Evolutionary conservation across 2,329 filamentous ascomycete genomes (phyloP).

Genomic region (Xylaria sp.): DNA sequence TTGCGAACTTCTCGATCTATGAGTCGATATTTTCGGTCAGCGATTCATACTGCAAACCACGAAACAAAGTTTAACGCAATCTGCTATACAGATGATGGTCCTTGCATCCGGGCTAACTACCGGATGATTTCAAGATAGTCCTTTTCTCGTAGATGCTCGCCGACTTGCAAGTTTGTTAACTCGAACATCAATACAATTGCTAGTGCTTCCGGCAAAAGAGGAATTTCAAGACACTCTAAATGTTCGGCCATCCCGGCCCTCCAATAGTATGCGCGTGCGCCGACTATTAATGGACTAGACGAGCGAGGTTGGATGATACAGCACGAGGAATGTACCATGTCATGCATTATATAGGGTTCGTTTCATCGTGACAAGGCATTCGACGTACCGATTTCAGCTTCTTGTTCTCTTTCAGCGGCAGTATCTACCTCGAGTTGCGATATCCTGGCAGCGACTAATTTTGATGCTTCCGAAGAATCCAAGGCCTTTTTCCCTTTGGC

Average conservation of each 20-base stretch:
- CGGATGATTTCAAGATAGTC: neutral
- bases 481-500: conserved; percentile 82
- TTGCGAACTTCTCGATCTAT: conserved; percentile 56
- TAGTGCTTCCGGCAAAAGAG: neutral
- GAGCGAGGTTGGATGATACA: neutral
- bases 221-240: neutral
- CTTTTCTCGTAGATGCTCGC: neutral
- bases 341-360: neutral
- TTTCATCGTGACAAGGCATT: conserved; percentile 3
- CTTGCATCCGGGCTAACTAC: neutral
- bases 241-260: neutral
- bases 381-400: conserved; percentile 83
- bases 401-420: conserved; percentile 92
- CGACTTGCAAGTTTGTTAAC: neutral
- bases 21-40: neutral
- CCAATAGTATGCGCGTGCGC: conserved; percentile 3
- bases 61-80: neutral
- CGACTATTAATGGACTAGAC: neutral
- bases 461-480: conserved; percentile 88
- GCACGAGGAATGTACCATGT: neutral
- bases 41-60: neutral
- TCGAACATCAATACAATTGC: neutral
- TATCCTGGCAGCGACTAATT: conserved; percentile 90
- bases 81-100: neutral
- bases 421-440: conserved; percentile 94